Evolutionary conservation across 2,329 filamentous ascomycete species (phyloP), one percentile per base, ranked within the genome.

Genomic region (Curvularia spicifera): DNA sequence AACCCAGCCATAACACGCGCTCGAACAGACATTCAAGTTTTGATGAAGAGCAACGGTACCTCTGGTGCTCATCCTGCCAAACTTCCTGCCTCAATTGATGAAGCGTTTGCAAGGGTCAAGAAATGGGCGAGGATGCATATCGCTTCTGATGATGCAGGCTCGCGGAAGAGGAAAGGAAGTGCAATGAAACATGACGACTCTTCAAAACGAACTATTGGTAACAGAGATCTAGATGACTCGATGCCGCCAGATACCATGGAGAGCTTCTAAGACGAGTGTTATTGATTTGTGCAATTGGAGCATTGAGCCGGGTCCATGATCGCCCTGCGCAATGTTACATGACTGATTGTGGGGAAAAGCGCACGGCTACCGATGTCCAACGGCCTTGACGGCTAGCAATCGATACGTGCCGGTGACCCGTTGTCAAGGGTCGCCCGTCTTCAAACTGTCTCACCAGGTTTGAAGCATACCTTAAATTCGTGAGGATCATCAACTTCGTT

Each of bases 51-150:
- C 55, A 81, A 78, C 68, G 83, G 79, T 4, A 73, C 79, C 1
- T 79, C 78, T 22, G 82, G 84, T 48, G 73, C 89, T 37, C 73
- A 78, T 64, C 71, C 65, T 67, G 79, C 73, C 10, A 65, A 61
- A 1, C 57, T 69, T 5, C 70, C 70, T 10, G 75, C 83, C 59
- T 82, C 82, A 18, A 85, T 91, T 68, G 68, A 87, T 7, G 79
- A 81, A 28, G 93, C 91, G 76, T 84, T 89, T 24, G 82, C 79
- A 62, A 82, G 81, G 47, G 91, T 96, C 35, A 86, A 85, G 66
- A 85, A 89, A 63, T 97, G 93, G 93, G 85, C 91, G 8, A 75
- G 87, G 56, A 80, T 82, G 37, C 95, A 94, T 75, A 87, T 96
- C 52, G 82, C 81, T 42, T 57, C 65, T 15, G 61, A 68, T 37